Evolutionary conservation across 306 rosid species (phyloP).

Genomic region (Vigna reflexopilosa): DNA sequence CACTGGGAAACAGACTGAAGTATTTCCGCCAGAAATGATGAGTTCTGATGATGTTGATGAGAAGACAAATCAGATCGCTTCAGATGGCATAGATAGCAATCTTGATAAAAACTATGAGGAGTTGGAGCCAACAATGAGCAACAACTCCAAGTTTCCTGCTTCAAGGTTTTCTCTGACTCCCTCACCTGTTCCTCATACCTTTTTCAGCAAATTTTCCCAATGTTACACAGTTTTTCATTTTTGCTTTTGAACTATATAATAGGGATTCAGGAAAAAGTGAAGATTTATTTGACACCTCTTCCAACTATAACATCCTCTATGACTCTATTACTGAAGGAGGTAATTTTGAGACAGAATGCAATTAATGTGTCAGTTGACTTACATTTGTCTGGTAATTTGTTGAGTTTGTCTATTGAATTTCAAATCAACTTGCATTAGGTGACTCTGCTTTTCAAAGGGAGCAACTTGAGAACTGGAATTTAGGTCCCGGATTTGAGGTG

Average conservation of each 20-base stretch:
- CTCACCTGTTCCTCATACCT: background rate
- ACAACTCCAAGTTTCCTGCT: conserved; percentile 47
- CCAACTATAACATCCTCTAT: conserved; percentile 48
- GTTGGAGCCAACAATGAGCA: conserved; percentile 37
- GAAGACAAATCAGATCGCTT: conserved; percentile 44
- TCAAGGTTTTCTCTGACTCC: conserved; percentile 59
- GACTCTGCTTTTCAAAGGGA: conserved; percentile 72
- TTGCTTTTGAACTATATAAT: conserved; percentile 43
- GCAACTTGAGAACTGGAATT: conserved; percentile 78
- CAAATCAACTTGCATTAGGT: conserved; percentile 40
- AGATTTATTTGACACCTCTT: conserved; percentile 48
- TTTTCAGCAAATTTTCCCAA: conserved; percentile 1
- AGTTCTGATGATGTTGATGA: conserved; percentile 45
- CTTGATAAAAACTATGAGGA: conserved; percentile 43
- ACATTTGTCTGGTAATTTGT: conserved; percentile 10
- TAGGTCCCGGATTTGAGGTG: conserved; percentile 75
- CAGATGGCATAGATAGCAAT: conserved; percentile 49
- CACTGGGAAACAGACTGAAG: conserved; percentile 45
- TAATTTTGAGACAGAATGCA: conserved; percentile 17
- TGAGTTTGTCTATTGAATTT: conserved; percentile 32
- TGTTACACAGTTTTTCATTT: conserved; percentile 34
- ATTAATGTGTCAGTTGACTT: conserved; percentile 22
- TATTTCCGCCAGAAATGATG: conserved; percentile 43
- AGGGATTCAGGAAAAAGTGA: conserved; percentile 58
- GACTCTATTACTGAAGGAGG: conserved; percentile 62